These are phyloP conservation scores for Aspergillus pseudoglaucus DNA, from an alignment of 2,329 filamentous ascomycete species.

Conservation along the genomic window DNA sequence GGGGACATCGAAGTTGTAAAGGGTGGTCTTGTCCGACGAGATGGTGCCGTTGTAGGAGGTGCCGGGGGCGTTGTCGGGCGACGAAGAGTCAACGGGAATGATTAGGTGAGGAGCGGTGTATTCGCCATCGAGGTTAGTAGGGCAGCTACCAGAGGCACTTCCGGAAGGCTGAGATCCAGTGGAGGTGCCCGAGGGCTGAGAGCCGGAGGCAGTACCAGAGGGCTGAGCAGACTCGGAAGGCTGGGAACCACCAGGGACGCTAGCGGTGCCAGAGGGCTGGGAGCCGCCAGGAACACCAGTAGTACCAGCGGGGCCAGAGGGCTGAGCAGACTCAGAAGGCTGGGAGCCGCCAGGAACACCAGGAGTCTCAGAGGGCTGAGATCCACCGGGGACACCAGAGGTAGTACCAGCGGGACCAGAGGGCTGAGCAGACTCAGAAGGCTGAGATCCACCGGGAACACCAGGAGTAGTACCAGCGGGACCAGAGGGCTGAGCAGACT, in stretches of 20 bases:
- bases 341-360: slow-evolving; percentile 5
- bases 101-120: slow-evolving; percentile 59
- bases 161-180: slow-evolving; percentile 3
- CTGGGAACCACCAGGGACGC: slow-evolving; percentile 4
- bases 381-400: background rate
- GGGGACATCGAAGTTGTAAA: slow-evolving; percentile 66
- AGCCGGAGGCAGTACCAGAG: background rate
- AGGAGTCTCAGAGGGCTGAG: background rate
- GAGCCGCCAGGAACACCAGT: slow-evolving; percentile 1
- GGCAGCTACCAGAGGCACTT: slow-evolving; percentile 28
- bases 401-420: no score
- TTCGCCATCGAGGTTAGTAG: slow-evolving; percentile 39
- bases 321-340: slow-evolving; percentile 3
- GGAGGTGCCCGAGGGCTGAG: background rate
- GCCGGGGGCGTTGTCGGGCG: slow-evolving; percentile 48
- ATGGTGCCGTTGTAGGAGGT: slow-evolving; percentile 53
- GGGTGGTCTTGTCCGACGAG: slow-evolving; percentile 46
- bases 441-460: slow-evolving; percentile 2
- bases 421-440: background rate
- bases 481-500: slow-evolving; percentile 1
- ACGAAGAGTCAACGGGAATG: slow-evolving; percentile 51
- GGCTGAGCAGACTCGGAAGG: slow-evolving; percentile 6
- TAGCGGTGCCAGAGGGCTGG: slow-evolving; percentile 10
- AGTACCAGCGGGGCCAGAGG: slow-evolving; percentile 3
- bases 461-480: background rate